phyloP scores from a whole-genome alignment of 805 yeast species.

The Starmerella cellae region DNA sequence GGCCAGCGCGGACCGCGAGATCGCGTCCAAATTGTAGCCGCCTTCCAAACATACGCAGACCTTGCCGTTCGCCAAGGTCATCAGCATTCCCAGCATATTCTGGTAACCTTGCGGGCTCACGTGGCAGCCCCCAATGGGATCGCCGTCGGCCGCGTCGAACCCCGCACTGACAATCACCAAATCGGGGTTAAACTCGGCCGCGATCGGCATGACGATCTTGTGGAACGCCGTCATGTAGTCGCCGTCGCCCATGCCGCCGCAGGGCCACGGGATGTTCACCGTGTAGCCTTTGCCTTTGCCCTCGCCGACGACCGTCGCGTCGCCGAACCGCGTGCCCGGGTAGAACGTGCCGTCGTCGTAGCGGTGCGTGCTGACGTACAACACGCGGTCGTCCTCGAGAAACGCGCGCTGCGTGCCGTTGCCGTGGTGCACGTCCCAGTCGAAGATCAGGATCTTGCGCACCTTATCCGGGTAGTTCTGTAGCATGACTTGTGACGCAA shows the following conservation, averaged over 20 bases:
- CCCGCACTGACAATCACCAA: slow-evolving; percentile 88
- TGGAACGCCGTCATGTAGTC: slow-evolving; percentile 89
- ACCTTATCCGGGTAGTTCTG: slow-evolving; percentile 80
- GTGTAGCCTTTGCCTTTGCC: slow-evolving; percentile 78
- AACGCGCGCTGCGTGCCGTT: slow-evolving; percentile 96
- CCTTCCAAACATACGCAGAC: slow-evolving; percentile 88
- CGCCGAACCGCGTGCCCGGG: slow-evolving; percentile 80
- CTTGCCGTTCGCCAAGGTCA: slow-evolving; percentile 77
- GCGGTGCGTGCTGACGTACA: slow-evolving; percentile 83
- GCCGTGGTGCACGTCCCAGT: slow-evolving; percentile 99
- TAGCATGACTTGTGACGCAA: slow-evolving; percentile 79
- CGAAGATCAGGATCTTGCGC: slow-evolving; percentile 66
- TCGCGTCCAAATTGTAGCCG: slow-evolving; percentile 87
- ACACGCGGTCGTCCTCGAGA: slow-evolving; percentile 73
- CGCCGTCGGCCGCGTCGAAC: slow-evolving; percentile 98
- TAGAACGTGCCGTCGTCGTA: slow-evolving; percentile 85
- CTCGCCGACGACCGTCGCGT: slow-evolving; percentile 71
- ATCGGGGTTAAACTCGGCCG: slow-evolving; percentile 83
- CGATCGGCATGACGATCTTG: slow-evolving; percentile 73
- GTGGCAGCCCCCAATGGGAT: slow-evolving; percentile 90
- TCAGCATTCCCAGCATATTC: slow-evolving; percentile 85
- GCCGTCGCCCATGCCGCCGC: slow-evolving; percentile 85
- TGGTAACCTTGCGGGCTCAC: slow-evolving; percentile 94
- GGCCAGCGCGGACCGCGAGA: slow-evolving; percentile 78
- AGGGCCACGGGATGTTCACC: slow-evolving; percentile 88